Base-by-base conservation (phyloP, 495 filamentous ascomycete genomes). In the Daldinia vernicosa region DNA sequence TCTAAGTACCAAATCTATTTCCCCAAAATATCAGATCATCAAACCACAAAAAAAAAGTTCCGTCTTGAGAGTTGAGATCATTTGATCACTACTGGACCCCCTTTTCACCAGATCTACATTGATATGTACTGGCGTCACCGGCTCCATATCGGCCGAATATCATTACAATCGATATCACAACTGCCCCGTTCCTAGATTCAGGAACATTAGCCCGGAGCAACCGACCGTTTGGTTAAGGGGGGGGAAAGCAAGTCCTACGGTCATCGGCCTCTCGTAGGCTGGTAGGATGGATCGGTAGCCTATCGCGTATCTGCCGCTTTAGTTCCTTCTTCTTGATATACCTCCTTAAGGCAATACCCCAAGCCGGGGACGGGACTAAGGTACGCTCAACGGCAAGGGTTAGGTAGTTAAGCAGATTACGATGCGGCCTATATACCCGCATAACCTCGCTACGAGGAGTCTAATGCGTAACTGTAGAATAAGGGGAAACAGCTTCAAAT, bases 41-140 rank as follows among this genome's bases (percentile, higher is more conserved):
- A 65, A 56, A 59, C 37, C 63, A 63, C 63, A 43, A 40, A 64
- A 68, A 63, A 60, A 64, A 68, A 63, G 55, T 67, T 64, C 64
- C 63, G 60, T 33, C 33, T 17, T 37, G 24, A 63, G 35, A 67
- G 15, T 63, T 50, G 60, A 68, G 45, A 72, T 65, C 60, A 61
- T 19, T 65, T 60, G 55, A 62, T 55, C 61, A 32, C n/a, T 22
- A 40, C 56, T 12, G 17, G 22, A 67, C 37, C 59, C 70, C 60
- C 35, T 68, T 64, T 65, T 43, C 54, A 33, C 52, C 43, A 52
- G 68, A 74, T 74, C 71, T 70, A 30, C 71, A 55, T 50, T n/a
- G 45, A 55, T n/a, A n/a, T n/a, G n/a, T n/a, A 56, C 30, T 66
- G 66, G 68, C 71, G 65, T 74, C 71, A 74, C 64, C 19, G 67